Evolutionary conservation across 805 yeast genomes (phyloP).

Genomic region (Saturnispora quitensis): DNA sequence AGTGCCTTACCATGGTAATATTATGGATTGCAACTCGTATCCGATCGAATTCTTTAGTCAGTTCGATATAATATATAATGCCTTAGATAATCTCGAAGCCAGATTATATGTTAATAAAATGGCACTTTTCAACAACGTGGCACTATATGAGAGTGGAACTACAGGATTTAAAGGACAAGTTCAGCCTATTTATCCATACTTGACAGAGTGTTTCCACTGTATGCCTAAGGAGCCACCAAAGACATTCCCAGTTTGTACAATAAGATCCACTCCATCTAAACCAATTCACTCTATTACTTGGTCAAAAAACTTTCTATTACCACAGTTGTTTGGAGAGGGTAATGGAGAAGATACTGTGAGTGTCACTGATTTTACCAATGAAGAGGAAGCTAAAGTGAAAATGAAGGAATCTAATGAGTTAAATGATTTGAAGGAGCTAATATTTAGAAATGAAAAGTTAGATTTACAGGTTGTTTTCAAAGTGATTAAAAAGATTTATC

Average conservation of each 20-base stretch:
- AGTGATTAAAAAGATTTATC: conserved; percentile 53
- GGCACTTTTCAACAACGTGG: conserved; percentile 62
- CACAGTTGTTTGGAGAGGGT: conserved; percentile 54
- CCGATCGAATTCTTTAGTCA: conserved; percentile 69
- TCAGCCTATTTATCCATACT: conserved; percentile 77
- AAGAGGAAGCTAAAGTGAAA: conserved; percentile 54
- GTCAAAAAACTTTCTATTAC: conserved; percentile 88
- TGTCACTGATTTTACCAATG: conserved; percentile 53
- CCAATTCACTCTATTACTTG: conserved; percentile 96
- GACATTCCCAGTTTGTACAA: conserved; percentile 92
- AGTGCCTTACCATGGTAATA: conserved; percentile 77
- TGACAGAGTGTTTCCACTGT: conserved; percentile 91
- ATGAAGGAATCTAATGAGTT: conserved; percentile 62
- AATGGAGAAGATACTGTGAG: conserved; percentile 31
- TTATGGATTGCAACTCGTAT: conserved; percentile 66
- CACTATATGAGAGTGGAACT: conserved; percentile 89
- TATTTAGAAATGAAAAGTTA: conserved; percentile 18
- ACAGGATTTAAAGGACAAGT: conserved; percentile 93
- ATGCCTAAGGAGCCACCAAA: conserved; percentile 80
- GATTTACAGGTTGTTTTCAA: conserved; percentile 28
- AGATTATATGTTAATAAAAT: conserved; percentile 81
- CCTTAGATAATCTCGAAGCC: conserved; percentile 89
- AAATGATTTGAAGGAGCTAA: conserved; percentile 36
- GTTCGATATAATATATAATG: conserved; percentile 79
- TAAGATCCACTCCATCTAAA: conserved; percentile 91